Base-by-base conservation (phyloP, 257 asterid species). In the Catharanthus roseus region DNA sequence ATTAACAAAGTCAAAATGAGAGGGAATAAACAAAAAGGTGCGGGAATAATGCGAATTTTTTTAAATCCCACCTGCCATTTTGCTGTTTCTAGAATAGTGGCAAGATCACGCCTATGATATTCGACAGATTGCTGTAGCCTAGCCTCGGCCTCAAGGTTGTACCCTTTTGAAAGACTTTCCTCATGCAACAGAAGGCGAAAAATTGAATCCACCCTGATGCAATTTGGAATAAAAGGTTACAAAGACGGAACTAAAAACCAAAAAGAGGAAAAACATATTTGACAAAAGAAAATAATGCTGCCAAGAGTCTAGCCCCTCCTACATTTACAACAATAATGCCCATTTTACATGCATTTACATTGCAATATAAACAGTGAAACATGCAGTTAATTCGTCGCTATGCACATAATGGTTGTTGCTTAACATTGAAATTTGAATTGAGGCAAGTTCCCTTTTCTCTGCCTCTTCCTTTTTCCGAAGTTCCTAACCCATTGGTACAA, bases 41-140 rank as follows among this genome's bases (percentile, higher is more conserved):
- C 41, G 38, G 24, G 24, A 45, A 23, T 41, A 66, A 7, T 7
- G 41, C 56, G 6, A 41, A 34, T 29, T 6, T 34, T 45, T 29
- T 26, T n/a, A 19, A 38, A 53, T 7, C 55, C 50, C 70, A 82
- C 86, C 86, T 82, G 86, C 86, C 86, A 82, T 67, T 82, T 82
- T 70, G 83, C 83, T 38, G 86, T 82, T 75, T 76, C 83, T 44
- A 82, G 51, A 67, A 77, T 66, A 41, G 83, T 79, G 29, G 74
- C 77, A 77, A 82, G 86, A 74, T 76, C 83, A 54, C 82, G 83
- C 64, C 57, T 71, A n/a, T 78, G 77, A 79, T 63, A 26, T 33
- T 78, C 79, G 33, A 76, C 63, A 62, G 83, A 78, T 72, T 69
- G 80, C 42, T 41, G 72, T 63, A 79, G 74, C 49, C 50, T 74